Evolutionary conservation across 2,329 filamentous ascomycete species (phyloP).

Genomic region (Aspergillus puulaauensis): DNA sequence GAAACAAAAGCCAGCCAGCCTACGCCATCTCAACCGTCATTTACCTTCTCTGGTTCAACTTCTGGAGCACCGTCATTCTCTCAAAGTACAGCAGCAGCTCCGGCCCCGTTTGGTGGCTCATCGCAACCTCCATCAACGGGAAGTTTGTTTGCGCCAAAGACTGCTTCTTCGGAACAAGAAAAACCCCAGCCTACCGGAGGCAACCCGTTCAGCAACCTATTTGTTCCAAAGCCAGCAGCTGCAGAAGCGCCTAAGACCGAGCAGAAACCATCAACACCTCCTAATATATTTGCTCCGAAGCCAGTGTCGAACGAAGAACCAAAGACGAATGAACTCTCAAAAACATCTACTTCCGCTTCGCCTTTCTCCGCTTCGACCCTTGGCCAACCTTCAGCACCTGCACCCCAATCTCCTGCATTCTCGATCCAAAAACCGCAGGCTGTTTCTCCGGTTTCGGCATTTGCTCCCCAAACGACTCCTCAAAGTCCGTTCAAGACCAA

Average conservation of each 20-base stretch:
- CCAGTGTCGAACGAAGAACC: conserved; percentile 12
- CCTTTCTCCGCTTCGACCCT: conserved; percentile 15
- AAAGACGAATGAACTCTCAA: conserved; percentile 11
- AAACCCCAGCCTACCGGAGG: conserved; percentile 13
- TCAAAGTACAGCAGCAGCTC: conserved; percentile 11
- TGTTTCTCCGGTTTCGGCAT: conserved; percentile 8
- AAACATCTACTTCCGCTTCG: conserved; percentile 14
- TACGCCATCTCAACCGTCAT: conserved; percentile 12
- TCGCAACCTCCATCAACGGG: conserved; percentile 21
- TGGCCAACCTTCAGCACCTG: conserved; percentile 1
- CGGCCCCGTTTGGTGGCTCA: conserved; percentile 13
- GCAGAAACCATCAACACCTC: conserved; percentile 15
- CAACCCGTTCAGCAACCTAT: conserved; percentile 23
- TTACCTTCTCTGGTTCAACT: conserved; percentile 16
- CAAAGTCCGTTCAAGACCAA: conserved; percentile 17
- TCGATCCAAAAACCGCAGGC: conserved; percentile 11
- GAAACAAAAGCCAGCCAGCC: conserved; percentile 13
- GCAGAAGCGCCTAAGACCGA: conserved; percentile 14
- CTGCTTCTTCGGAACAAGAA: conserved; percentile 15
- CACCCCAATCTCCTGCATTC: conserved; percentile 10
- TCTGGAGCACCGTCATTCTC: conserved; percentile 20
- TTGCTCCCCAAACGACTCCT: conserved; percentile 6
- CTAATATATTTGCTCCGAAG: conserved; percentile 19
- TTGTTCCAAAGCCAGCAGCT: conserved; percentile 18
- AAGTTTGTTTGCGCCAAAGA: conserved; percentile 25